Conservation (phyloP, 208 protist genomes). For the Blastocrithidia nonstop region DNA sequence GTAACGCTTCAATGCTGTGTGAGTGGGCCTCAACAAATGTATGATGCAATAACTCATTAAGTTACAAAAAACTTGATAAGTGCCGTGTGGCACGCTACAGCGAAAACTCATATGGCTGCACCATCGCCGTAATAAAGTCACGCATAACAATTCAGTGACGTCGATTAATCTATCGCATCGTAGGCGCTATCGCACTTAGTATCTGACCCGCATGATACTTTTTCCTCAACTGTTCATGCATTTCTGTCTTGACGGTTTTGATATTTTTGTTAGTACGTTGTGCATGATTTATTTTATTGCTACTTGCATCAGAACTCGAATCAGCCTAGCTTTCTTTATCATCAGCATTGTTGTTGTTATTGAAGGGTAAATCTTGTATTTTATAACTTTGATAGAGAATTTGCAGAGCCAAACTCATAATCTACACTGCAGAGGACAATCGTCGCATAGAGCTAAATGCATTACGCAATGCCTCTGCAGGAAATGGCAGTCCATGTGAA, state of each 20-base stretch:
- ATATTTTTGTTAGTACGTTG: no score
- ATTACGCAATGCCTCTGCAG: conserved; percentile 17
- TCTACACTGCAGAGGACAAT: conserved; percentile 25
- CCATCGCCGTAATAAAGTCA: conserved; percentile 32
- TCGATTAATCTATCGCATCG: conserved; percentile 16
- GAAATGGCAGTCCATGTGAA: conserved; percentile 25
- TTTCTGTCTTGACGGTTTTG: no score
- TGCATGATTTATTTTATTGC: no score
- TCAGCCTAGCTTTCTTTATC: no score
- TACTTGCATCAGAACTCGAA: no score
- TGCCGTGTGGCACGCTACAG: conserved; percentile 9
- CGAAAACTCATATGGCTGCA: conserved; percentile 16
- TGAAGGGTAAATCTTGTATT: no score
- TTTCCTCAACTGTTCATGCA: neutral
- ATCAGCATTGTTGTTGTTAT: no score
- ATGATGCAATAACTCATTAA: conserved; percentile 14
- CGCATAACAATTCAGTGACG: conserved; percentile 14
- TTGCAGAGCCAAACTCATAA: conserved; percentile 12
- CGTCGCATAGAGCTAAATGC: conserved; percentile 36
- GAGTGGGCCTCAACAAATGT: conserved; percentile 14
- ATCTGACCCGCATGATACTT: conserved; percentile 2
- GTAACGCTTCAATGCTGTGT: conserved; percentile 17
- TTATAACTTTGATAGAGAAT: no score
- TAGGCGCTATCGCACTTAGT: conserved; percentile 6
- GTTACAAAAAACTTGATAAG: conserved; percentile 16